A percentile compares a stretch with the other conserved stretches of the same genome.
Conservation (phyloP, 208 protist genomes). For the Crithidia acanthocephali region DNA sequence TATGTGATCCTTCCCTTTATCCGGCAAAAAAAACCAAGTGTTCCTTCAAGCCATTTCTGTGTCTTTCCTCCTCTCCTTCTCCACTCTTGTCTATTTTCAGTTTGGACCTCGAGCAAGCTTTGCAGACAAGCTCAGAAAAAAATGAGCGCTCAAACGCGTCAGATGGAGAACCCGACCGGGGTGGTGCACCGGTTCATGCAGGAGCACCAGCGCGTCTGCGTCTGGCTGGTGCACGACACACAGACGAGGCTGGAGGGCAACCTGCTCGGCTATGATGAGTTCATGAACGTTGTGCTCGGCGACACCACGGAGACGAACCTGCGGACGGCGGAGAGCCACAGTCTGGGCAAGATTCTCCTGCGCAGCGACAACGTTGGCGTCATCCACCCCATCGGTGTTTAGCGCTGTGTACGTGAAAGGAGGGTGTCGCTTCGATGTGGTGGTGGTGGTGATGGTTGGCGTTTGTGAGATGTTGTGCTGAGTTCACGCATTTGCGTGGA, state of each 20-base stretch:
- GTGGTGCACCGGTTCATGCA: constrained; percentile 82
- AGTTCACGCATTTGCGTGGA: no score
- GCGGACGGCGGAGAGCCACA: constrained; percentile 64
- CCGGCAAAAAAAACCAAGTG: no score
- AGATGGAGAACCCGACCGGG: constrained; percentile 84
- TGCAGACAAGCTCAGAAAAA: neutral
- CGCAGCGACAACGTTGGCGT: constrained; percentile 93
- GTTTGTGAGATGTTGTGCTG: no score
- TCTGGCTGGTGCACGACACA: constrained; percentile 89
- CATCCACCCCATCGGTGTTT: constrained; percentile 89
- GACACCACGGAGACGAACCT: constrained; percentile 88
- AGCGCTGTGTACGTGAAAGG: constrained; percentile 5
- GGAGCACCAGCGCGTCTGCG: constrained; percentile 71
- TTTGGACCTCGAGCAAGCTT: neutral
- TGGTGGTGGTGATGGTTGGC: no score
- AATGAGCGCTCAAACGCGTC: constrained; percentile 59
- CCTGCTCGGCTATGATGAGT: constrained; percentile 93
- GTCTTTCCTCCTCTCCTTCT: no score
- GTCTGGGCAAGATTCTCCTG: constrained; percentile 90
- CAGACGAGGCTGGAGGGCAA: constrained; percentile 82
- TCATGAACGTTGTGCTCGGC: constrained; percentile 94
- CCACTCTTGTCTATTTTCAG: constrained; percentile 1
- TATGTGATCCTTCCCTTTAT: no score
- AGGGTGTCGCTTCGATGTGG: neutral
- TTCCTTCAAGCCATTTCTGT: no score